Conservation (phyloP, 148 eudicot species). For the Amaranthus palmeri region DNA sequence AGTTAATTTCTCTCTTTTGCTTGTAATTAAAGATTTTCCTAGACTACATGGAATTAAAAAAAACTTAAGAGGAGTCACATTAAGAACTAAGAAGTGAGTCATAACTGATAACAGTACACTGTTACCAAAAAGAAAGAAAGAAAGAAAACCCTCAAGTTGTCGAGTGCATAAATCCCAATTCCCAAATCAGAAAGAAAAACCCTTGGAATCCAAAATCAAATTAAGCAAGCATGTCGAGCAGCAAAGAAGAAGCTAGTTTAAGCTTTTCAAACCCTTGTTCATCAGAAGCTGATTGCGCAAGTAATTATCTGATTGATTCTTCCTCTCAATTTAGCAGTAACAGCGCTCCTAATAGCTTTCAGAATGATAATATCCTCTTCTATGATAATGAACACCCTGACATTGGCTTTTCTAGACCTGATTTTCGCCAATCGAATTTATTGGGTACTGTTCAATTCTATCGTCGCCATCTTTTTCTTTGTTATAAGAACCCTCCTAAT, state of each 20-base stretch:
- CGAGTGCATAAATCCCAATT: background rate
- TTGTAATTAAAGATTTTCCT: too few relatives aligned
- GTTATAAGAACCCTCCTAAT: constrained; percentile 80
- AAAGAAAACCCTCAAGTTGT: background rate
- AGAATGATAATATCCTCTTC: constrained; percentile 44
- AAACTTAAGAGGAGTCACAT: too few relatives aligned
- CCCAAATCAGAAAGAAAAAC: background rate
- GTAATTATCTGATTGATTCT: constrained; percentile 37
- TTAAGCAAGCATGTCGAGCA: constrained; percentile 33
- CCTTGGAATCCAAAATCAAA: background rate
- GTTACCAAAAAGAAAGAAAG: too few relatives aligned
- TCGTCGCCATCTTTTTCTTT: constrained; percentile 84
- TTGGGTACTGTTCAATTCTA: constrained; percentile 69
- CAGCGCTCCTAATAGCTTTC: constrained; percentile 74
- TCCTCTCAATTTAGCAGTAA: constrained; percentile 51
- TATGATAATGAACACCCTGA: constrained; percentile 37
- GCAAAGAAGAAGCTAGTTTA: constrained; percentile 43
- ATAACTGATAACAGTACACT: too few relatives aligned
- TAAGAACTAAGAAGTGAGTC: too few relatives aligned
- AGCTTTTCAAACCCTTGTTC: constrained; percentile 42
- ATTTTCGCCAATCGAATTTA: constrained; percentile 45
- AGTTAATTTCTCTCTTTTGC: too few relatives aligned
- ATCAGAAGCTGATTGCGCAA: constrained; percentile 35
- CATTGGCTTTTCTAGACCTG: constrained; percentile 58
- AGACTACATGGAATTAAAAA: too few relatives aligned